Conservation (phyloP, 2,329 filamentous ascomycete genomes). For the Blastomyces gilchristii region DNA sequence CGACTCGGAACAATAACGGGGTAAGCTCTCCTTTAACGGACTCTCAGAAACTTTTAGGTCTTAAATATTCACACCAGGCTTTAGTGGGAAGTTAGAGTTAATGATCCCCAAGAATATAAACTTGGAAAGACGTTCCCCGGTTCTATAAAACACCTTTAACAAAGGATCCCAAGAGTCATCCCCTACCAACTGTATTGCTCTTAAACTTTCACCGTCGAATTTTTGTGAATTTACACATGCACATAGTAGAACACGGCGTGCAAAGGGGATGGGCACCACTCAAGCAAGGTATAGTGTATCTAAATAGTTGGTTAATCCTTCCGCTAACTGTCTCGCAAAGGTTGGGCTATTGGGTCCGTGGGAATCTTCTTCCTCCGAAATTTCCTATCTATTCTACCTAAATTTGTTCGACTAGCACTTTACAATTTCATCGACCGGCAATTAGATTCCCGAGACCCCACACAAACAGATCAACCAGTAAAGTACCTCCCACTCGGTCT, state of each 20-base stretch:
- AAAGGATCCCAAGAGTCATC: not conserved
- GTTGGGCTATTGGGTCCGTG: not conserved
- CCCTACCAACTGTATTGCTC: not conserved
- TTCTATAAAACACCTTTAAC: constrained; percentile 6
- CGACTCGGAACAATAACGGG: not conserved
- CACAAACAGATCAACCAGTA: not conserved
- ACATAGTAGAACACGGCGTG: not conserved
- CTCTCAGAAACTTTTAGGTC: not conserved
- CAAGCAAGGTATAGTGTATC: not conserved
- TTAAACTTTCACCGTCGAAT: not conserved
- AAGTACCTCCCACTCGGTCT: constrained; percentile 14
- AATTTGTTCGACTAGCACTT: not conserved
- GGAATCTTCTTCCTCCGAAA: not conserved
- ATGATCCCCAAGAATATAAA: not conserved
- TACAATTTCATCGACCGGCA: constrained; percentile 3
- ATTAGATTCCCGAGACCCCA: not conserved
- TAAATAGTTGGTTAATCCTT: not conserved
- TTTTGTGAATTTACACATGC: not conserved
- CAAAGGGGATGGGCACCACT: constrained; percentile 1
- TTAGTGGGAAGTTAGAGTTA: constrained; percentile 1
- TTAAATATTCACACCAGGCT: not conserved
- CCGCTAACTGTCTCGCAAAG: not conserved
- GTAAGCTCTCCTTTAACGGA: not conserved
- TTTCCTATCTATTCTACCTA: constrained; percentile 1
- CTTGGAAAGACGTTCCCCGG: not conserved